phyloP scores from a whole-genome alignment of 139 green algal genomes.

The Picocystis salinarum region DNA sequence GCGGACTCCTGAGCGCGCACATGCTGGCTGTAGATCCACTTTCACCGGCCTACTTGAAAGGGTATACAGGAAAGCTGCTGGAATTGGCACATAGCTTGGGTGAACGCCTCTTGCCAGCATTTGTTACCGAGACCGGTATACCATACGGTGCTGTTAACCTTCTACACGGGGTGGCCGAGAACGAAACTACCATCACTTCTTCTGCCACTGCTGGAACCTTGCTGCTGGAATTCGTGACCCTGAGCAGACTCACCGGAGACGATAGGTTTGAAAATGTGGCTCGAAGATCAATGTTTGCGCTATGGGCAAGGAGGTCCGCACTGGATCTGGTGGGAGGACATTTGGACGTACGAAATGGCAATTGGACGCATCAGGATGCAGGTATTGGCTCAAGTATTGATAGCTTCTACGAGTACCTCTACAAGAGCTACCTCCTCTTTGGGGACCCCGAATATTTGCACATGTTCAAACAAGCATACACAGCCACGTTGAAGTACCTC shows the following conservation, averaged over 20 bases:
- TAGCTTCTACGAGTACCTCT: slow-evolving; percentile 77
- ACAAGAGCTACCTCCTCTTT: slow-evolving; percentile 74
- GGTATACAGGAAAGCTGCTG: slow-evolving; percentile 39
- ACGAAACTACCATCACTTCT: slow-evolving; percentile 33
- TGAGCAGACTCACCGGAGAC: slow-evolving; percentile 22
- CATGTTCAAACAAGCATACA: slow-evolving; percentile 24
- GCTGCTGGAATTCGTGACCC: slow-evolving; percentile 62
- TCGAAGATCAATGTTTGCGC: slow-evolving; percentile 3
- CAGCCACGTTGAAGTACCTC: slow-evolving; percentile 13
- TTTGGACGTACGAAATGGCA: slow-evolving; percentile 36
- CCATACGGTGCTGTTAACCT: slow-evolving; percentile 36
- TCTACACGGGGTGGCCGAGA: slow-evolving; percentile 7
- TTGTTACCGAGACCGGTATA: slow-evolving; percentile 47
- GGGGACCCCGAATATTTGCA: slow-evolving; percentile 37
- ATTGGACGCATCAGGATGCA: slow-evolving; percentile 41
- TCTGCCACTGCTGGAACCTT: slow-evolving; percentile 70
- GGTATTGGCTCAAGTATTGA: slow-evolving; percentile 62
- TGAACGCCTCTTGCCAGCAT: slow-evolving; percentile 55
- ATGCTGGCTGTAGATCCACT: too few relatives aligned
- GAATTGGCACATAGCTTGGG: slow-evolving; percentile 34
- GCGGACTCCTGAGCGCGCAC: slow-evolving; percentile 30
- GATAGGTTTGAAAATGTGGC: slow-evolving; percentile 15
- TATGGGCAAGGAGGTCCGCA: slow-evolving; percentile 13
- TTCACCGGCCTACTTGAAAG: background rate
- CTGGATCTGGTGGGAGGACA: slow-evolving; percentile 18